These are phyloP conservation scores for Carpinus fangiana DNA, from an alignment of 306 rosid genomes.

Conservation along the genomic window DNA sequence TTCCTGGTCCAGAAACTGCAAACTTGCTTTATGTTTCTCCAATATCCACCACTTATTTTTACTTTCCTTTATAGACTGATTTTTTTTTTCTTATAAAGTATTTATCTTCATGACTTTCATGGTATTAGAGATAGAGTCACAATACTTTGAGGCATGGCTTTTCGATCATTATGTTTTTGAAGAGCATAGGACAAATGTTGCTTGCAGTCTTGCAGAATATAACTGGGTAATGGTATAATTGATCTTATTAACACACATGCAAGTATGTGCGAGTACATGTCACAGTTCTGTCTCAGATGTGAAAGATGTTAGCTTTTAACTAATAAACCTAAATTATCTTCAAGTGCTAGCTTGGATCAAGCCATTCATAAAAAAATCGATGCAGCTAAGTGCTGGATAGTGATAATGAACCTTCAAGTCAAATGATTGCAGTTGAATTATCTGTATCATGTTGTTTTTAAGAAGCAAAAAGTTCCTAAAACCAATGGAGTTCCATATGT, in stretches of 20 bases:
- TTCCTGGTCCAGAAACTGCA: slow-evolving; percentile 4
- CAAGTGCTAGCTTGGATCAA: background rate
- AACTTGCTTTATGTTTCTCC: slow-evolving; percentile 17
- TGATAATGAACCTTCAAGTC: background rate
- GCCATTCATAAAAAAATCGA: background rate
- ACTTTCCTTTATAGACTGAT: background rate
- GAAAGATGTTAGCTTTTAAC: background rate
- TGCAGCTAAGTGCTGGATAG: background rate
- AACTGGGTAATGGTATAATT: background rate
- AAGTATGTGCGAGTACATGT: background rate
- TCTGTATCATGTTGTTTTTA: background rate
- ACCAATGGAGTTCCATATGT: background rate
- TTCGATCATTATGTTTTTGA: background rate
- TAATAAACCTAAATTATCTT: background rate
- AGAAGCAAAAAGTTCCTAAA: background rate
- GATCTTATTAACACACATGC: background rate
- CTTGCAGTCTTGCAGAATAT: background rate
- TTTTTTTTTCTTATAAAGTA: background rate
- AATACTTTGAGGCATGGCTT: background rate
- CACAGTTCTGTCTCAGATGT: background rate
- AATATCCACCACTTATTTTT: background rate
- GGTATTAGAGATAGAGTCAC: background rate
- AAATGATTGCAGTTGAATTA: background rate
- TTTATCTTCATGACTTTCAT: background rate
- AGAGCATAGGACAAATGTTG: background rate